phyloP scores from a whole-genome alignment of 1,284 basidiomycete genomes.

The Ceratobasidium theobromae region DNA sequence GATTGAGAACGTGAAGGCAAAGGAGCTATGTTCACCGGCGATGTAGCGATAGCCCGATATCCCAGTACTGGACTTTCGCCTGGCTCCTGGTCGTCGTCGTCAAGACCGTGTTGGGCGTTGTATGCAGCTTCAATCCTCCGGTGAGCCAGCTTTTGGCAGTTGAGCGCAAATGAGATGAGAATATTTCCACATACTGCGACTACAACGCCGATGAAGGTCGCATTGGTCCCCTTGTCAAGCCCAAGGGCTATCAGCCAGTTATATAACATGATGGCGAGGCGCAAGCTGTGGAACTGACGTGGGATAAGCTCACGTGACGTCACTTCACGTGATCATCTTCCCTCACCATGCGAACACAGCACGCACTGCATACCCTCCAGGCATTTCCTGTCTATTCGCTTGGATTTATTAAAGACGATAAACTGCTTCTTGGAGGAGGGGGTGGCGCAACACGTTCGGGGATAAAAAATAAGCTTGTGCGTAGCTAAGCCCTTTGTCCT shows the following conservation, averaged over 20 bases:
- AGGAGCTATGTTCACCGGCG: constrained; percentile 1
- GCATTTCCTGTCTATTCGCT: constrained; percentile 86
- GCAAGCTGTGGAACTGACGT: neutral
- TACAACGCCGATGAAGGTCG: constrained; percentile 75
- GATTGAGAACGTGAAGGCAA: constrained; percentile 7
- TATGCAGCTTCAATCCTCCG: constrained; percentile 56
- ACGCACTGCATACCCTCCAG: constrained; percentile 72
- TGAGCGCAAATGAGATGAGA: constrained; percentile 86
- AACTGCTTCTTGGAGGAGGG: constrained; percentile 87
- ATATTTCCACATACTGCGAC: constrained; percentile 85
- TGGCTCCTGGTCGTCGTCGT: constrained; percentile 35
- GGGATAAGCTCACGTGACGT: constrained; percentile 12
- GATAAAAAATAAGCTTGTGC: constrained; percentile 88
- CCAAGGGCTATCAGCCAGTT: constrained; percentile 30
- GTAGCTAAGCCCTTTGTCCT: constrained; percentile 40
- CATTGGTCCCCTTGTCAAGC: constrained; percentile 40
- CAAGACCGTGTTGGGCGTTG: constrained; percentile 23
- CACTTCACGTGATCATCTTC: neutral
- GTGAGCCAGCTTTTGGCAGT: constrained; percentile 91
- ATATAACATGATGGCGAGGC: neutral
- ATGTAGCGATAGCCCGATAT: constrained; percentile 5
- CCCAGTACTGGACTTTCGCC: constrained; percentile 31
- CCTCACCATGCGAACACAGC: constrained; percentile 70
- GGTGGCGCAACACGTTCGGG: constrained; percentile 80
- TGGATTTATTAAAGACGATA: constrained; percentile 71